Evolutionary conservation across 2,329 filamentous ascomycete genomes (phyloP).

Genomic region (Rhynchosporium graminicola): DNA sequence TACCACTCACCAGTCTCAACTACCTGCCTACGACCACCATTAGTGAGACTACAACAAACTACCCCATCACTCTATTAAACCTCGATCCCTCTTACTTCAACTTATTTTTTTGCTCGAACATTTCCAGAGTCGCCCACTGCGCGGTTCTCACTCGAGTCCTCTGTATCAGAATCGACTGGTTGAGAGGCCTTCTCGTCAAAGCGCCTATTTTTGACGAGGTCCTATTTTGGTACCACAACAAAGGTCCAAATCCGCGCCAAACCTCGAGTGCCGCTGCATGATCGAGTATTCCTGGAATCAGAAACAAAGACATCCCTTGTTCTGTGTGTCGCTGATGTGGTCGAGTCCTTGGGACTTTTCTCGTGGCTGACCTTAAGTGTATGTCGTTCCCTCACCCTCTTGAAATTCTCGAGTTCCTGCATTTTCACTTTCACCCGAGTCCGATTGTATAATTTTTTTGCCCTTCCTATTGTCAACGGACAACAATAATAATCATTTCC

Average conservation of each 20-base stretch:
- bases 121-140: constrained; percentile 19
- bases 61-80: constrained; percentile 13
- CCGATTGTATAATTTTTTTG: constrained; percentile 17
- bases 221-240: constrained; percentile 37
- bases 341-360: constrained; percentile 24
- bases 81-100: not conserved
- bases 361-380: constrained; percentile 31
- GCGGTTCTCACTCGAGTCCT: constrained; percentile 25
- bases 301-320: constrained; percentile 35
- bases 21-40: constrained; percentile 4
- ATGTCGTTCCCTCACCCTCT: constrained; percentile 24
- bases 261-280: constrained; percentile 25
- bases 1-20: constrained; percentile 19
- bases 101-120: constrained; percentile 12
- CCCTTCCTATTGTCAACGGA: constrained; percentile 29
- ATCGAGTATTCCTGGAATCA: constrained; percentile 26
- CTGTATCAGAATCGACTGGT: constrained; percentile 34
- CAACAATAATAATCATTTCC: constrained; percentile 28
- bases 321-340: constrained; percentile 24
- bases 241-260: constrained; percentile 32
- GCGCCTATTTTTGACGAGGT: constrained; percentile 37
- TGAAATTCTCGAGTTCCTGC: constrained; percentile 18
- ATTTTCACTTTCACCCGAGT: constrained; percentile 22
- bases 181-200: constrained; percentile 31
- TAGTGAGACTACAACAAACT: constrained; percentile 18